Base-by-base conservation (phyloP, 140 eudicot genomes). In the Artemisia princeps region DNA sequence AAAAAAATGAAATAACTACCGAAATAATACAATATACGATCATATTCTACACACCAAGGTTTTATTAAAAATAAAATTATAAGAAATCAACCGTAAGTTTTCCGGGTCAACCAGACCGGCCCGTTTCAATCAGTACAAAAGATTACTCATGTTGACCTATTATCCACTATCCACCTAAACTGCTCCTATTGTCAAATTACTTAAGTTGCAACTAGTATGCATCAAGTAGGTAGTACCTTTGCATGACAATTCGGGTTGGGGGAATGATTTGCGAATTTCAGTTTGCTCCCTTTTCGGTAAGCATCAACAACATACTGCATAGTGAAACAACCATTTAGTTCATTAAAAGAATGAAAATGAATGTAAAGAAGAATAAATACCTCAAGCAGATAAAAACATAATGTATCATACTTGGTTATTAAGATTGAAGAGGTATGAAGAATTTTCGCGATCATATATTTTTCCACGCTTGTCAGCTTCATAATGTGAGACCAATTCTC, bases 381-480 rank as follows among this genome's bases (percentile, higher is more conserved):
- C 17, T 37, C 9, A 20, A 64, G 62, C 4, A 16, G 48, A 0
- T 28, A 23, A 10, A 55, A 14, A 65, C 6, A 50, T 37, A 9
- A 50, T n/a, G 55, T 8, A 33, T 45, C 83, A 30, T 85, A 74
- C 97, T 87, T 91, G 86, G 70, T 91, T 89, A 74, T 91, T 91
- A 7, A 91, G 79, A 71, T 91, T 85, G 74, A 91, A 91, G 53
- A 91, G 95, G 76, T 83, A 91, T 33, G 97, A 91, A 62, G 87
- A 86, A 74, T 91, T 85, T 64, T 75, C 89, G 8, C 86, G 92
- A 61, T 91, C 97, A 75, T 91, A 91, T 33, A 87, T 85, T 80
- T 91, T 91, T 72, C 97, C 97, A 61, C 97, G 96, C 75, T 85
- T 91, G 67, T 91, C 97, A 37, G 97, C 97, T 85, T 91, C 97